phyloP scores from a whole-genome alignment of 352 stramenopile genomes.

The Globisporangium cystogenes region DNA sequence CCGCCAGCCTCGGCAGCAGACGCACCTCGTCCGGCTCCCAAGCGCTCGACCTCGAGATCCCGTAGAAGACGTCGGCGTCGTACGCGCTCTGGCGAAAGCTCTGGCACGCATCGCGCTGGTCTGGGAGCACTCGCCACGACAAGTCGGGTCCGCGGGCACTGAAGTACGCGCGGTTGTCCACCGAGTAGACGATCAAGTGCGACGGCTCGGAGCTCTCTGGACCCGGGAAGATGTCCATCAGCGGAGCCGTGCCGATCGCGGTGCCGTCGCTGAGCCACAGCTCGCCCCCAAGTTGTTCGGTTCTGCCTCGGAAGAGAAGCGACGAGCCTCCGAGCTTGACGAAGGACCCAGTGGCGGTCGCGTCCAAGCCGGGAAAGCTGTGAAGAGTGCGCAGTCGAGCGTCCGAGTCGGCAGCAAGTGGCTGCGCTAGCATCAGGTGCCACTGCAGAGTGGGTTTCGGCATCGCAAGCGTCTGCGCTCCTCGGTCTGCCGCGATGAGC shows the following conservation, averaged over 20 bases:
- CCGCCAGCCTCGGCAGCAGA: too few species aligned
- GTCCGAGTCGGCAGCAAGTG: conserved; percentile 18
- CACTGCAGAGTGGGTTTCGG: conserved; percentile 3
- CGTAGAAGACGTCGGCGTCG: conserved; percentile 49
- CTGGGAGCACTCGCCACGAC: conserved; percentile 41
- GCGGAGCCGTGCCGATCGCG: conserved; percentile 39
- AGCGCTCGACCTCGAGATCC: conserved; percentile 47
- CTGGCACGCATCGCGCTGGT: conserved; percentile 56
- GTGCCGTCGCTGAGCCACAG: conserved; percentile 82
- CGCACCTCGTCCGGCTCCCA: conserved; percentile 59
- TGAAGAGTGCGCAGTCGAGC: conserved; percentile 16
- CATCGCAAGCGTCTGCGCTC: background rate
- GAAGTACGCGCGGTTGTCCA: conserved; percentile 76
- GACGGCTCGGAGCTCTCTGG: conserved; percentile 19
- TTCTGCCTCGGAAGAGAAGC: conserved; percentile 30
- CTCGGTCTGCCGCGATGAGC: background rate
- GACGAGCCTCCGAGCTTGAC: conserved; percentile 5
- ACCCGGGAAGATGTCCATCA: conserved; percentile 64
- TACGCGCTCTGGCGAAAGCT: conserved; percentile 67
- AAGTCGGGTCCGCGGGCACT: conserved; percentile 57
- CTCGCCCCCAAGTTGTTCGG: conserved; percentile 29
- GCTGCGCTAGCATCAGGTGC: conserved; percentile 24
- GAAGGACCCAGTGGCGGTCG: conserved; percentile 18
- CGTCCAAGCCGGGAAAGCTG: conserved; percentile 9
- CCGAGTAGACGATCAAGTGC: conserved; percentile 44